phyloP scores from a whole-genome alignment of 768 basidiomycete species.

The Xerocomus potaroensis region DNA sequence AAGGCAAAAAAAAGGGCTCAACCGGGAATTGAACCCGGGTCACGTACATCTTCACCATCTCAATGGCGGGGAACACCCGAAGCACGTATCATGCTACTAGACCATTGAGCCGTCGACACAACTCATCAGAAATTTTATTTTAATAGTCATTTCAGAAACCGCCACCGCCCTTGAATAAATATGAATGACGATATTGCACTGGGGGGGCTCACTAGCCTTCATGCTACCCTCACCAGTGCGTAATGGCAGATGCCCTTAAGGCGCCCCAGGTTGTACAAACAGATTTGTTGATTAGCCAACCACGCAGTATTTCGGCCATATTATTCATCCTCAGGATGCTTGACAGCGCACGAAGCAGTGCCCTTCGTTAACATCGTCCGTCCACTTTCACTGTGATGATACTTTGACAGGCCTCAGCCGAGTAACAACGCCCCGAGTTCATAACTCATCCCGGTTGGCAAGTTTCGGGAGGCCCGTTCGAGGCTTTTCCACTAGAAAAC shows the following conservation, averaged over 20 bases:
- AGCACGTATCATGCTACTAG: conserved; percentile 37
- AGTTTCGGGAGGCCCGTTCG: neutral
- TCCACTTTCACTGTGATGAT: neutral
- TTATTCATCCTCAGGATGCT: no score
- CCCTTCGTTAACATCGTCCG: neutral
- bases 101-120: conserved; percentile 25
- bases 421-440: neutral
- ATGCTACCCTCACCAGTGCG: no score
- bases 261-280: no score
- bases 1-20: conserved; percentile 21
- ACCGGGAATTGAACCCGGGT: conserved; percentile 37
- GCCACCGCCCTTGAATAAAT: no score
- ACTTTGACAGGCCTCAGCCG: neutral
- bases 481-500: neutral
- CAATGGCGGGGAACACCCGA: conserved; percentile 25
- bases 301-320: no score
- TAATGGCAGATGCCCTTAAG: no score
- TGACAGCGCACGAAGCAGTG: neutral
- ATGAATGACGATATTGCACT: no score
- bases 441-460: neutral
- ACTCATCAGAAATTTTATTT: no score
- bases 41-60: conserved; percentile 34
- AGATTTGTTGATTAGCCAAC: no score
- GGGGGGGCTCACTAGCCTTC: no score
- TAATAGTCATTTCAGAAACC: no score